Base-by-base conservation (phyloP, 257 asterid genomes). In the Petunia axillaris region DNA sequence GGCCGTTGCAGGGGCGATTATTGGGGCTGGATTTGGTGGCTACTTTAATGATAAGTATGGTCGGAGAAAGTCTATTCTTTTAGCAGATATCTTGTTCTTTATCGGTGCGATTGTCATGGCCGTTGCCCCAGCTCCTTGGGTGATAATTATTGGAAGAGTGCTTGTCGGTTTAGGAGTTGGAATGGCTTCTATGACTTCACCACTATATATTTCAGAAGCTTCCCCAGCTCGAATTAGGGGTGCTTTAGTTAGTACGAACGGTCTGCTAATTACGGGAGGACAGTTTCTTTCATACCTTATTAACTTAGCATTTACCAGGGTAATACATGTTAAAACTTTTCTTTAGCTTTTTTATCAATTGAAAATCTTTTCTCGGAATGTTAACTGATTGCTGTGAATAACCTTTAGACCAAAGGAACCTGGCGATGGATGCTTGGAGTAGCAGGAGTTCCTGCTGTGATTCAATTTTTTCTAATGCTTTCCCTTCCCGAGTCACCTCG, bases 361-460 rank as follows among this genome's bases (percentile, higher is more conserved):
- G 3, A 36, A 14, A 9, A 7, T 57, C 48, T 40, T 6, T 7
- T 44, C 7, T 41, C 6, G 1, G 5, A 16, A 14, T 2, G 8
- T 54, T 48, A 80, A 37, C 39, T n/a, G 37, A 11, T 53, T 64
- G 73, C 13, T n/a, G 3, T 62, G 44, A 8, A 39, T 71, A 44
- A 75, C 55, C 70, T 46, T 14, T 48, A 92, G 96, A 86, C 85
- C 52, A 87, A 70, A n/a, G 91, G 94, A 67, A 88, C 96, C 1
- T 94, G 97, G 97, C 92, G 96, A 40, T 91, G 98, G 97, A 94
- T 94, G 98, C 97, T 94, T 14, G 98, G 98, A 11, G 89, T 92
- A 43, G 98, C 97, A 4, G 93, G 90, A 62, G 43, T 92, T 60
- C 98, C 97, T 4, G 94, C 98, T 1, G 3, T 91, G 1, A 46